Evolutionary conservation across 768 basidiomycete species (phyloP).

Genomic region (Phylloporus sp.): DNA sequence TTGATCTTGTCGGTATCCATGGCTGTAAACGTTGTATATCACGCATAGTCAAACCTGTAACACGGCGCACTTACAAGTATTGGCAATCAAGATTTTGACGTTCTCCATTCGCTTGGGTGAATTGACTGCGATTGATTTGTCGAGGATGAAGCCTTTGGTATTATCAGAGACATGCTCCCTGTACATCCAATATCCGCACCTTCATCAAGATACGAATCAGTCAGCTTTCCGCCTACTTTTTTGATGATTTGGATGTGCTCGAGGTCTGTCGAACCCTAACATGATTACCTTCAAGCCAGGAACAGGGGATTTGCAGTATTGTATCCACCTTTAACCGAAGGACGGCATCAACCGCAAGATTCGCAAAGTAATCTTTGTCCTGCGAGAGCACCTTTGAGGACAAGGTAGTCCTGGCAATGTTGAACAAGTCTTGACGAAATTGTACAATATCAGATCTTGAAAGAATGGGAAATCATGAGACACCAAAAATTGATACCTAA

Average conservation of each 20-base stretch:
- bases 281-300: neutral
- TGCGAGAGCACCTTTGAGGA: slow-evolving; percentile 95
- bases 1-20: slow-evolving; percentile 99
- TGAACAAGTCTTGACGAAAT: slow-evolving; percentile 90
- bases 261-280: slow-evolving; percentile 88
- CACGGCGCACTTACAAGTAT: slow-evolving; percentile 70
- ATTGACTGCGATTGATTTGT: slow-evolving; percentile 92
- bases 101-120: slow-evolving; percentile 94
- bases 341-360: slow-evolving; percentile 96
- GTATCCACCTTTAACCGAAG: slow-evolving; percentile 74
- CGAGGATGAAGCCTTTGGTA: slow-evolving; percentile 85
- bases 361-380: slow-evolving; percentile 97
- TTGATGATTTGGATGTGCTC: slow-evolving; percentile 99
- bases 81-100: slow-evolving; percentile 93
- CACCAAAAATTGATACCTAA: neutral
- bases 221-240: slow-evolving; percentile 98
- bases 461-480: neutral
- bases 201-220: slow-evolving; percentile 97
- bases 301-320: neutral
- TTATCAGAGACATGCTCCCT: neutral
- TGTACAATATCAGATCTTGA: slow-evolving; percentile 62
- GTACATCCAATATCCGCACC: slow-evolving; percentile 40
- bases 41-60: neutral
- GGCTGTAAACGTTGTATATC: slow-evolving; percentile 43
- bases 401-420: slow-evolving; percentile 93